Evolutionary conservation across 345 rosid species (phyloP), one percentile per base, ranked within the genome.

Genomic region (Pugionium cornutum): DNA sequence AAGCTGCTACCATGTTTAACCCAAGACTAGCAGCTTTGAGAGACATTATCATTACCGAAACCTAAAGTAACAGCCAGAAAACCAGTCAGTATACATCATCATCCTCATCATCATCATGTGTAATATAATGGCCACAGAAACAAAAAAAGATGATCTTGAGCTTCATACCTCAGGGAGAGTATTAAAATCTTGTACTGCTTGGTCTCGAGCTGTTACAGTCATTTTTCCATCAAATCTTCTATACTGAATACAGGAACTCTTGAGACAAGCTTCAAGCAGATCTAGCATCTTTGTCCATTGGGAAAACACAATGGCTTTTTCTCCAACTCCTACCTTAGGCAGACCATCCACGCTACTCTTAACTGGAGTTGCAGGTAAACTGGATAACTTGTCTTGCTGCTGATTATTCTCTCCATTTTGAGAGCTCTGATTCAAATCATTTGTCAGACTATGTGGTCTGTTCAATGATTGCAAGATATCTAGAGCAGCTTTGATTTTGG

Each of bases 211-310:
- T 72, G 73, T 62, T 68, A 94, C 92, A 26, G 99, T 86, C 99
- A 94, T 90, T 62, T 95, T 94, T 64, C 99, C 99, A 77, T 94
- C 99, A 37, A 94, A 96, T 78, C 99, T 84, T 83, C 99, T 79
- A 63, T 85, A 94, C 56, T 83, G 89, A 69, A 90, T 86, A 30
- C 80, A 71, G 25, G 95, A 90, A 65, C 68, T 77, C 70, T 76
- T 86, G 53, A 90, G 87, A 66, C 83, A 74, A 70, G 83, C 83
- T 85, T 94, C 96, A 69, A 94, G 82, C 70, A 94, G 62, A 75
- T 94, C 97, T 45, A 94, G 75, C 99, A 94, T 88, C 68, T 84
- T 83, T 26, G 99, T 94, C 99, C 99, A 94, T 64, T 94, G 99
- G 47, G 99, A 94, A 57, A 94, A 90, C n/a, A 90, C 95, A 67